Percentiles rank a stretch among this genome's conserved stretches.
Evolutionary conservation across 2,329 filamentous ascomycete species (phyloP).

Genomic region (Pyrenochaeta sp.): DNA sequence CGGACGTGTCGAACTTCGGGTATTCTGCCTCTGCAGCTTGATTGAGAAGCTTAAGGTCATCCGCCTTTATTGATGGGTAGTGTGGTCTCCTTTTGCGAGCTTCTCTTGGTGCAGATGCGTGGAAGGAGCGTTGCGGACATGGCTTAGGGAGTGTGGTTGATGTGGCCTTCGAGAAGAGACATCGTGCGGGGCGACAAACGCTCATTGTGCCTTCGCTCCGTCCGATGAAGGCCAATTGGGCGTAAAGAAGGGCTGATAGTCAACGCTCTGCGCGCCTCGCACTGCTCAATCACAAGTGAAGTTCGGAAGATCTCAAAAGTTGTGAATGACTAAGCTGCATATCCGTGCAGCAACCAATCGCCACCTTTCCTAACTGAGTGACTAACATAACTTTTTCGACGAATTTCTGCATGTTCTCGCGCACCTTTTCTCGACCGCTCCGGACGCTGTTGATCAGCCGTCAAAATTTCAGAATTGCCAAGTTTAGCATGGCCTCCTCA

Average conservation of each 20-base stretch:
- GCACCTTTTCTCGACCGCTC: constrained; percentile 34
- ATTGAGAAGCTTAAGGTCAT: constrained; percentile 48
- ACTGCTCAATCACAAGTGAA: constrained; percentile 21
- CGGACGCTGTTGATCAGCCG: constrained; percentile 33
- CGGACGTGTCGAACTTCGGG: constrained; percentile 68
- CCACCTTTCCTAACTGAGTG: constrained; percentile 28
- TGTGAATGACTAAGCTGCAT: constrained; percentile 27
- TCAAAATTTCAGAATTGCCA: constrained; percentile 16
- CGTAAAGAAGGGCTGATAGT: constrained; percentile 2
- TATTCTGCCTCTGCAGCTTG: constrained; percentile 52
- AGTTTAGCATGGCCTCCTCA: constrained; percentile 45
- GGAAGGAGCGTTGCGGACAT: constrained; percentile 52
- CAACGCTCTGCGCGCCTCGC: constrained; percentile 18
- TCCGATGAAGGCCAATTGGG: constrained; percentile 33
- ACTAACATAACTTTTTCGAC: constrained; percentile 35
- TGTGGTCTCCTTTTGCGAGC: constrained; percentile 51
- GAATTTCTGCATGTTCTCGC: constrained; percentile 30
- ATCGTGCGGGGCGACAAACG: constrained; percentile 53
- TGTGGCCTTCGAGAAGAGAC: constrained; percentile 49
- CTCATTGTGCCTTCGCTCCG: constrained; percentile 48
- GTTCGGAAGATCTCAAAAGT: constrained; percentile 33
- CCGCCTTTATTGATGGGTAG: constrained; percentile 56
- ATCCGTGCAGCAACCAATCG: constrained; percentile 34
- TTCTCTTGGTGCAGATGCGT: constrained; percentile 45
- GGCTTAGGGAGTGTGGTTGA: constrained; percentile 38